phyloP scores from a whole-genome alignment of 192 early-diverging fungal genomes.

The Glomus cerebriforme region DNA sequence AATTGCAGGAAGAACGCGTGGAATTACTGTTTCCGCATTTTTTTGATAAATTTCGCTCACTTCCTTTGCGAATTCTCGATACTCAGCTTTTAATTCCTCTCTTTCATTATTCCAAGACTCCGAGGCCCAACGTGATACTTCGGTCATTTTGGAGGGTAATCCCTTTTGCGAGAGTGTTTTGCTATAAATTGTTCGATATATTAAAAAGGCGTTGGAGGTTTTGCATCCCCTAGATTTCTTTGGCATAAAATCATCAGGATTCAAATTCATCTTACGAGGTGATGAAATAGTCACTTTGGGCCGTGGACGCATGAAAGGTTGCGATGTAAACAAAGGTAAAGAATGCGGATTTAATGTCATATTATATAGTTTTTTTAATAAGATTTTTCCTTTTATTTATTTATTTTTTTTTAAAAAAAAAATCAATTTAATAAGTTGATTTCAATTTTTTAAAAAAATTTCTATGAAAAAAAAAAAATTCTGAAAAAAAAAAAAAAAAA shows the following conservation, averaged over 20 bases:
- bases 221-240: constrained; percentile 2
- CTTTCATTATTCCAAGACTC: constrained; percentile 14
- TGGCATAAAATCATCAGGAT: constrained; percentile 4
- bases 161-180: not conserved
- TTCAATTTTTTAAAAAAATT: no score
- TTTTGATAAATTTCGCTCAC: not conserved
- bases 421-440: no score
- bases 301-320: not conserved
- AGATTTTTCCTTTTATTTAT: no score
- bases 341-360: not conserved
- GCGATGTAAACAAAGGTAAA: not conserved
- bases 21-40: not conserved
- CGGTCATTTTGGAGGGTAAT: constrained; percentile 2
- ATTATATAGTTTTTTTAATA: not conserved
- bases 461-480: no score
- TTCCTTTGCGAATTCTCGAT: constrained; percentile 3
- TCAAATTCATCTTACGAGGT: not conserved
- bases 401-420: not conserved
- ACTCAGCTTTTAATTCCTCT: not conserved
- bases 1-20: not conserved
- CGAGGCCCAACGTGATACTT: constrained; percentile 10
- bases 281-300: not conserved
- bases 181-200: constrained; percentile 19
- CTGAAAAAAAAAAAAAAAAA: no score
- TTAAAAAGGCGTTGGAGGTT: constrained; percentile 18